Percentiles rank a stretch among this genome's conserved stretches.
phyloP scores from a whole-genome alignment of 331 rosid species.

The Arachis monticola region DNA sequence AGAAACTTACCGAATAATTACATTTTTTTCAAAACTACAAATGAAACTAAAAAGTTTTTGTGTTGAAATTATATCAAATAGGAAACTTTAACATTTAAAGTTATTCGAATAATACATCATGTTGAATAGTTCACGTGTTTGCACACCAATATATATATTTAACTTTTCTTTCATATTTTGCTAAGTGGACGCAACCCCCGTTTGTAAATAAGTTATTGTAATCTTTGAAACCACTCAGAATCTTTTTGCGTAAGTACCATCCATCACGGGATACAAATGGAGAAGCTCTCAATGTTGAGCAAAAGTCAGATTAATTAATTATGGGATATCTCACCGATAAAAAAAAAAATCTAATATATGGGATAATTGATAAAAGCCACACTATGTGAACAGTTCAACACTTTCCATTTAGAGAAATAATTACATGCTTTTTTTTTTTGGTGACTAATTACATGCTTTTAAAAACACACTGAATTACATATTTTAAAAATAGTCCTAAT shows the following conservation, averaged over 20 bases:
- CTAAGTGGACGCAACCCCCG: conserved; percentile 9
- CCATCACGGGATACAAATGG: conserved; percentile 40
- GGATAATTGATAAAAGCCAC: conserved; percentile 33
- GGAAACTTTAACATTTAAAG: background rate
- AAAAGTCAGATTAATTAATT: too few relatives aligned
- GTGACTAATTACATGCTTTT: too few relatives aligned
- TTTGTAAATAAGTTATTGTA: conserved; percentile 23
- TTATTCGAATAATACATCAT: background rate
- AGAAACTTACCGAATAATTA: too few relatives aligned
- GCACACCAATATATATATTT: background rate
- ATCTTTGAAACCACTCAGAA: conserved; percentile 31
- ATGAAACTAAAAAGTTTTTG: background rate
- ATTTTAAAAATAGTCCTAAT: too few relatives aligned
- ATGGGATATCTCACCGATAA: too few relatives aligned
- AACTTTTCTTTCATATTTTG: conserved; percentile 19
- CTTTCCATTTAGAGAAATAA: conserved; percentile 21
- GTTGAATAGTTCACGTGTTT: conserved; percentile 32
- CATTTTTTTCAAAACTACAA: too few relatives aligned
- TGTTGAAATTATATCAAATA: background rate
- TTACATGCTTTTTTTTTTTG: too few relatives aligned
- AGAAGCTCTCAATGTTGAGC: conserved; percentile 46
- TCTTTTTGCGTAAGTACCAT: conserved; percentile 30
- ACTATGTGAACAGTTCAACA: conserved; percentile 40
- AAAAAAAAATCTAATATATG: too few relatives aligned
- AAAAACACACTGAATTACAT: too few relatives aligned